Evolutionary conservation across 1,284 basidiomycete species (phyloP).

Genomic region (Puccinia coronata): DNA sequence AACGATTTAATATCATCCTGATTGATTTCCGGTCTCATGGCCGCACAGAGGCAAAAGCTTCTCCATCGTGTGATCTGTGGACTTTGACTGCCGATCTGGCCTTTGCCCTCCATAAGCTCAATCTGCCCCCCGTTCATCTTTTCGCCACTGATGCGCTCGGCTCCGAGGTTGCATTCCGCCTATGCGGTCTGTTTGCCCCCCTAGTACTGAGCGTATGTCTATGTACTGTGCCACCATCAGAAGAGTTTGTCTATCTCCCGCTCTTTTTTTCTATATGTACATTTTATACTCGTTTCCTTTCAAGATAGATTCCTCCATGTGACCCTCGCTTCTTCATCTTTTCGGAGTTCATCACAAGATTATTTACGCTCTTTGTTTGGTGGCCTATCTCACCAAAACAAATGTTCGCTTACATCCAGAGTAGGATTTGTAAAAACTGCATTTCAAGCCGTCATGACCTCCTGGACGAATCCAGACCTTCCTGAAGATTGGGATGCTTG

Average conservation of each 20-base stretch:
- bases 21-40: constrained; percentile 42
- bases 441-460: constrained; percentile 28
- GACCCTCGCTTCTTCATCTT: constrained; percentile 10
- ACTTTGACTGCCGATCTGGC: constrained; percentile 38
- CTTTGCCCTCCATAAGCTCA: constrained; percentile 32
- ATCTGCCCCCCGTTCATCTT: constrained; percentile 21
- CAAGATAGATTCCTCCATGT: not conserved
- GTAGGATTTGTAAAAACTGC: constrained; percentile 41
- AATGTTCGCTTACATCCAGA: constrained; percentile 4
- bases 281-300: not conserved
- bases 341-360: too few relatives aligned
- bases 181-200: constrained; percentile 15
- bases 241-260: constrained; percentile 34
- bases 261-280: not conserved
- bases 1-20: constrained; percentile 42
- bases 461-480: constrained; percentile 32
- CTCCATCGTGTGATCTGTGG: constrained; percentile 40
- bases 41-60: constrained; percentile 35
- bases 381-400: not conserved
- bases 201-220: constrained; percentile 43
- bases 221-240: constrained; percentile 30
- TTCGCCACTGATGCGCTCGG: constrained; percentile 5
- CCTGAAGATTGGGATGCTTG: constrained; percentile 48
- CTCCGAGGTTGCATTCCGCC: constrained; percentile 23
- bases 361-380: not conserved